Base-by-base conservation (phyloP, 1,284 basidiomycete species). In the Austroboletus novae-zelandiae region DNA sequence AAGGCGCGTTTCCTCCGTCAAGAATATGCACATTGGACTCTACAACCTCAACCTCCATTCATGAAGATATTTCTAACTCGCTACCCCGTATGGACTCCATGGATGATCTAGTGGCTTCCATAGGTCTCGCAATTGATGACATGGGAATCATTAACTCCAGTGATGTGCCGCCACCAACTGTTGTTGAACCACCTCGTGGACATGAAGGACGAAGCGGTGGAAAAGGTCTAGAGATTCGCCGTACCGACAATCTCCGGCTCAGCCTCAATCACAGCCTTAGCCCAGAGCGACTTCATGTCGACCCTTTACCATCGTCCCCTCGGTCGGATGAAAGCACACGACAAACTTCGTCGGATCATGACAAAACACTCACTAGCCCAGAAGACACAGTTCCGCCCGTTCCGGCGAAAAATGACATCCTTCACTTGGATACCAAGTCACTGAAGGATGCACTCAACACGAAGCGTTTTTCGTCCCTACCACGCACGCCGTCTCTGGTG, bases 1-100 rank as follows among this genome's bases (percentile, higher is more conserved):
- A 89, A 71, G 85, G 83, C 43, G 86, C 86, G 5, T 86, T 84
- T 57, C 71, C 80, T 35, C 77, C 81, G 0, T 80, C 80, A 41
- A 71, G 70, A 43, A 52, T 72, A 40, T 64, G 67, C 18, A 65
- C 73, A n/a, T 59, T 65, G 9, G 66, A 69, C 44, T 59, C 68
- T 37, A 54, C 54, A 13, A 55, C 62, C 30, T 49, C 57, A 25
- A 46, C 61, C 32, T 55, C 58, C 37, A 50, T 54, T 9, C 57
- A 40, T 27, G 51, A 56, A 23, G 56, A 51, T 30, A 52, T 47
- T 37, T 35, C 47, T 36, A 42, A 39, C 15, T 49, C 64, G 15
- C 40, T 60, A 35, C 61, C 67, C 27, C 55, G 43, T 13, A 51
- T 55, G 42, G 64, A 63, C 27, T 71, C 67, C 5, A 68, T 67